Percentiles rank a stretch among this genome's conserved stretches.
These are phyloP conservation scores for Paxillus involutus DNA, from an alignment of 768 basidiomycete genomes.

Conservation along the genomic window DNA sequence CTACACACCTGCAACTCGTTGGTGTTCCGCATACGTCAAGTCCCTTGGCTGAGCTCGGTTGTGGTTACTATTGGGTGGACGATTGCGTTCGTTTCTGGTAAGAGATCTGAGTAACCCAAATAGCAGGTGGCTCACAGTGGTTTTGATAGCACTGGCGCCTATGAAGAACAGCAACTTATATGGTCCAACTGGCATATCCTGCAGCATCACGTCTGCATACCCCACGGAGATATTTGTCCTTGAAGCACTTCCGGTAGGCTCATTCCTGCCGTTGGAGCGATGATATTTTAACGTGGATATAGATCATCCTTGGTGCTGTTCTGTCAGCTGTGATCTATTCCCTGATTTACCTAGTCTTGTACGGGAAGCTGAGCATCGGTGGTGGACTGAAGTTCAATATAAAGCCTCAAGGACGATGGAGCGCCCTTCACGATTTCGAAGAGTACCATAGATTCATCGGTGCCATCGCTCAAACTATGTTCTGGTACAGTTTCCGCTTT, in stretches of 20 bases:
- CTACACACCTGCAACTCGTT: constrained; percentile 70
- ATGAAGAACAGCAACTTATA: constrained; percentile 44
- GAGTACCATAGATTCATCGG: constrained; percentile 63
- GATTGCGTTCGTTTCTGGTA: constrained; percentile 49
- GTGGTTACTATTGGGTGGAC: constrained; percentile 56
- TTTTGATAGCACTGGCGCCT: constrained; percentile 36
- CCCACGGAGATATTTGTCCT: constrained; percentile 48
- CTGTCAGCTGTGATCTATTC: constrained; percentile 58
- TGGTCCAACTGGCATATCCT: constrained; percentile 50
- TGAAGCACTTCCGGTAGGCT: constrained; percentile 60
- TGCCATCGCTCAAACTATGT: constrained; percentile 64
- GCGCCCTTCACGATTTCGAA: constrained; percentile 32
- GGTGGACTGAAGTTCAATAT: constrained; percentile 52
- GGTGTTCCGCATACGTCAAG: constrained; percentile 54
- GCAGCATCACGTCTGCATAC: constrained; percentile 47
- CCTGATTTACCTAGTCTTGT: constrained; percentile 59
- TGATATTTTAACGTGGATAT: constrained; percentile 4
- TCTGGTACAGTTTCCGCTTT: constrained; percentile 50
- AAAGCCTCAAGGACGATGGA: constrained; percentile 47
- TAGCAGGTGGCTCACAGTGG: neutral
- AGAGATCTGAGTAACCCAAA: constrained; percentile 15
- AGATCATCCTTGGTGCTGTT: constrained; percentile 61
- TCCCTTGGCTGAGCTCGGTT: constrained; percentile 43
- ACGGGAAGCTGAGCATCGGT: constrained; percentile 52
- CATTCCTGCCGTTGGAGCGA: neutral